Evolutionary conservation across 495 filamentous ascomycete genomes (phyloP), one percentile per base, ranked within the genome.

Genomic region (Penicillium waksmanii): DNA sequence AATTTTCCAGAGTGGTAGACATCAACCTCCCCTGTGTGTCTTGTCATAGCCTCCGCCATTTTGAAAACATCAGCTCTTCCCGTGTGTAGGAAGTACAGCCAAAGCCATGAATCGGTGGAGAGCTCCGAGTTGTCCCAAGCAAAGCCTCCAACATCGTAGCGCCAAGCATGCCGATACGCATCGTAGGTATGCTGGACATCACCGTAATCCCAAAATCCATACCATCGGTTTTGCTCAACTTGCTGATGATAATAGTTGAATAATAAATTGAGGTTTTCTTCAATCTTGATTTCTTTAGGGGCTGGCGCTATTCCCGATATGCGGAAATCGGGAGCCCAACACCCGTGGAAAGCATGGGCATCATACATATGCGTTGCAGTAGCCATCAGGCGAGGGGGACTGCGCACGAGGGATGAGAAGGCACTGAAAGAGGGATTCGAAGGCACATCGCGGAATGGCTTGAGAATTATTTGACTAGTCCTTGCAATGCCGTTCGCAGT

Each of bases 71-170:
- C 77, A 5, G 70, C 69, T 23, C 73, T 67, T 8, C 77, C 77
- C 0, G 77, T 83, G 17, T 74, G 76, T 5, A 83, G 68, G 61
- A 79, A 83, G 53, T 82, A 77, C 7, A 76, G 75, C 80, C 80
- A 83, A 21, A 83, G 69, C 63, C 76, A 83, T 1, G 80, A 64
- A 56, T 83, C 79, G 0, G 80, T 74, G 2, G 80, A 83, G 2
- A 83, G 71, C 51, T 83, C 80, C 1, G 78, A 82, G 64, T 83
- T 83, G 54, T 82, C 80, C 80, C 80, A 83, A 1, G 80, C 79
- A 68, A 75, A 83, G 0, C 80, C 80, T 8, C 80, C 80, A 18
- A 83, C 56, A 51, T 83, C 80, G 52, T 81, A 83, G 7, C 80
- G 70, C 80, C 80, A 83, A 11, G 66, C 74, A 56, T 82, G 79